These are phyloP conservation scores for Hemisphaericaspora subhashii DNA, from an alignment of 1,139 yeast species.

Conservation along the genomic window DNA sequence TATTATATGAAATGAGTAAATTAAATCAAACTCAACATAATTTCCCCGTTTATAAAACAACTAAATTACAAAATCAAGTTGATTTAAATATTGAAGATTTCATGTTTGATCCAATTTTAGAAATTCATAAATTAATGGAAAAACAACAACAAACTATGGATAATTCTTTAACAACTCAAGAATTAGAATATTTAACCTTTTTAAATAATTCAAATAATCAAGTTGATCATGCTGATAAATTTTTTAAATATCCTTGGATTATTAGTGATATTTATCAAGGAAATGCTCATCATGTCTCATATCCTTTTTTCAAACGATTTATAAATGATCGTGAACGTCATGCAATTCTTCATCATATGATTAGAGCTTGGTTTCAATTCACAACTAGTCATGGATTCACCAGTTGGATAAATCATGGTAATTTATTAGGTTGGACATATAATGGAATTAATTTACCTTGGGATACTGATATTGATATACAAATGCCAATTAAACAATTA, in stretches of 20 bases:
- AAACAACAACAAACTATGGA: conserved; percentile 16
- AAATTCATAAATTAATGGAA: conserved; percentile 27
- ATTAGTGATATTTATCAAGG: conserved; percentile 40
- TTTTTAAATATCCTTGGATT: conserved; percentile 50
- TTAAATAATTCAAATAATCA: conserved; percentile 28
- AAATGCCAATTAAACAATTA: conserved; percentile 59
- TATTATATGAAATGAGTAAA: conserved; percentile 15
- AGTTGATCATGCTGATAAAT: conserved; percentile 33
- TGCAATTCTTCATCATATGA: conserved; percentile 47
- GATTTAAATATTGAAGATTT: conserved; percentile 29
- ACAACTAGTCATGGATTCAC: conserved; percentile 51
- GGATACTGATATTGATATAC: conserved; percentile 73
- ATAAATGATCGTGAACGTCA: conserved; percentile 43
- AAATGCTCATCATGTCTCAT: conserved; percentile 47
- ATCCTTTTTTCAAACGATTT: conserved; percentile 46
- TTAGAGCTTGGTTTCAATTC: conserved; percentile 59
- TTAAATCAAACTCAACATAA: conserved; percentile 8
- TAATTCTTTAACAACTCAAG: conserved; percentile 18
- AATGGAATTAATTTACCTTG: conserved; percentile 70
- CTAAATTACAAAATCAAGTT: conserved; percentile 16
- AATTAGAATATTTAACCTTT: conserved; percentile 28
- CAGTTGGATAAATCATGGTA: conserved; percentile 70
- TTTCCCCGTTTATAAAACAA: conserved; percentile 13
- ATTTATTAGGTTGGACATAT: conserved; percentile 67
- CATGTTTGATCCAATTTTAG: conserved; percentile 31